These are phyloP conservation scores for Venturia pyrina DNA, from an alignment of 2,329 filamentous ascomycete species.

Conservation along the genomic window DNA sequence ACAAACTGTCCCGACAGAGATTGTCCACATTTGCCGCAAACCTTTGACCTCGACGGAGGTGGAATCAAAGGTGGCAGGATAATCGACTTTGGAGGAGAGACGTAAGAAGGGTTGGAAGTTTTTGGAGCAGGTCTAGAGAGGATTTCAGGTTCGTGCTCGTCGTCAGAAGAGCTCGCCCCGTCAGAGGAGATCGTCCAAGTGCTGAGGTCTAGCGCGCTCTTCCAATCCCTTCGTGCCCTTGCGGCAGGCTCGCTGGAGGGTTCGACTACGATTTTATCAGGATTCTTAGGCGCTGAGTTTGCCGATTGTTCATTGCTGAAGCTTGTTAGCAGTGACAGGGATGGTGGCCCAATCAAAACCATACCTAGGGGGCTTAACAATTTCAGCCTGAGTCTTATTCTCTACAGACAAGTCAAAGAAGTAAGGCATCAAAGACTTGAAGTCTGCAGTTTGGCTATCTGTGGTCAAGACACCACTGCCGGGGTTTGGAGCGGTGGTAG, in stretches of 20 bases:
- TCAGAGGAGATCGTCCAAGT: neutral
- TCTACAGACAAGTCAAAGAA: neutral
- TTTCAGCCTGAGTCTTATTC: neutral
- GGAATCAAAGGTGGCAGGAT: neutral
- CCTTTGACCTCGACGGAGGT: conserved; percentile 18
- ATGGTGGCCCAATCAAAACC: neutral
- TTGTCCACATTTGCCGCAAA: conserved; percentile 76
- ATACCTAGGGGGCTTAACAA: neutral
- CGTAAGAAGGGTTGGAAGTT: neutral
- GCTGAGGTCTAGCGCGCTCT: neutral
- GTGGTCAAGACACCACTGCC: too few species aligned
- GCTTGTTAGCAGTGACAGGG: neutral
- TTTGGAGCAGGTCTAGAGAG: neutral
- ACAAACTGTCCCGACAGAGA: conserved; percentile 91
- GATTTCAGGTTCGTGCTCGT: neutral
- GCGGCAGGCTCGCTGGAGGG: neutral
- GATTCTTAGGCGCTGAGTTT: neutral
- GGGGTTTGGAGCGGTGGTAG: too few species aligned
- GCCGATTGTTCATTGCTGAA: neutral
- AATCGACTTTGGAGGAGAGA: neutral
- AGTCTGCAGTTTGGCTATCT: neutral
- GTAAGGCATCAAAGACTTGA: neutral
- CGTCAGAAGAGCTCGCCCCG: neutral
- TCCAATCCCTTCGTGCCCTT: too few species aligned
- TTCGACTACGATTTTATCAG: neutral